Base-by-base conservation (phyloP, 2,329 filamentous ascomycete genomes). In the Xylaria sp. region DNA sequence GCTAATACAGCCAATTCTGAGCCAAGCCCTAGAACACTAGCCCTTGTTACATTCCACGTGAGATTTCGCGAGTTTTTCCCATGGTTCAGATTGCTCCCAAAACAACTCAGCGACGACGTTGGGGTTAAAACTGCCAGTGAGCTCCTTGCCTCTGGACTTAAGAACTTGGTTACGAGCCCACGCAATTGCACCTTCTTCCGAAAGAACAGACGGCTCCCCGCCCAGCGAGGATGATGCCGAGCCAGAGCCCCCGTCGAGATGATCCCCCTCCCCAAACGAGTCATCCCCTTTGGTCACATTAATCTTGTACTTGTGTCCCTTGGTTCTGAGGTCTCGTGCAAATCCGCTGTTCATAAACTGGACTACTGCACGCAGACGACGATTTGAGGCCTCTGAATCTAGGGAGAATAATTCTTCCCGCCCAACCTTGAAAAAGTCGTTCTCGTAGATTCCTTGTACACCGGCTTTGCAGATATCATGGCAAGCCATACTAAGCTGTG, bases 101-200 rank as follows among this genome's bases (percentile, higher is more conserved):
- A 79, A 80, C 2, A 80, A 64, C 47, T 79, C 76, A 3, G 44
- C 73, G 15, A 80, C 63, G 1, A 79, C 63, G 1, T 75, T 67
- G 2, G 77, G 74, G 58, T 78, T 80, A 68, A 74, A 76, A 23
- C 71, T 76, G 9, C 78, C 77, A 4, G 72, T 54, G 1, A 80
- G 67, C 54, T 79, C 76, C 54, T 58, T 6, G 78, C 67, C 56
- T 77, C 76, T 48, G 41, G 10, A 64, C 23, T 44, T 44, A 7
- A 61, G 48, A 35, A 49, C 29, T 31, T 55, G 41, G 21, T 44
- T 57, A 9, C 41, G 27, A 15, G 44, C 54, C 62, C 58, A 64
- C 8, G 21, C 27, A 6, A 54, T 17, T 29, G 58, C 53, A 6
- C 48, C 15, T 19, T 52, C 25, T 13, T 47, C 44, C 11, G 53